These are phyloP conservation scores for Psophocarpus tetragonolobus DNA, from an alignment of 306 rosid species.

Conservation along the genomic window DNA sequence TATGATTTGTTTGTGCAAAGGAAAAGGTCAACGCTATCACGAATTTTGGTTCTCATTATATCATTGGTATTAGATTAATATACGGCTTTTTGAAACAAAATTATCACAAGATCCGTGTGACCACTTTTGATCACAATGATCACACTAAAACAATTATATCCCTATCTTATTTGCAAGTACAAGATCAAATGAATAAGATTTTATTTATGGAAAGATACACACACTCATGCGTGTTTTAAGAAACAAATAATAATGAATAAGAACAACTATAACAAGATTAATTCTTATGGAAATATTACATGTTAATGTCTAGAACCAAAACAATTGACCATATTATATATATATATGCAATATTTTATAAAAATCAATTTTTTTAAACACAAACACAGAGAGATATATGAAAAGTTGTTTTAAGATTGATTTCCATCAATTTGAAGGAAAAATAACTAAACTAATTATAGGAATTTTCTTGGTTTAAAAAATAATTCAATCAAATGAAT, in stretches of 20 bases:
- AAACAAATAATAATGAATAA: not conserved
- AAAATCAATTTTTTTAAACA: too few relatives aligned
- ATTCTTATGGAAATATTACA: not conserved
- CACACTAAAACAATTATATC: constrained; percentile 4
- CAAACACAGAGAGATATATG: too few relatives aligned
- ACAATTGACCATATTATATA: too few relatives aligned
- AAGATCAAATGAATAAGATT: constrained; percentile 2
- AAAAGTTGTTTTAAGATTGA: too few relatives aligned
- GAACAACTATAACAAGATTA: not conserved
- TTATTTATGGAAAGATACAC: not conserved
- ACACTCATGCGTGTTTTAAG: not conserved
- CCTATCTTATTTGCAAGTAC: not conserved
- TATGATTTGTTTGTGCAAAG: not conserved
- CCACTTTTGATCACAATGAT: not conserved
- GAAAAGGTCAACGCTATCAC: not conserved
- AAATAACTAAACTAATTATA: too few relatives aligned
- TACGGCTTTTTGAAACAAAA: not conserved
- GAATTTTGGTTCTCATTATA: not conserved
- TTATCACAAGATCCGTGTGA: not conserved
- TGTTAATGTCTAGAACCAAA: too few relatives aligned
- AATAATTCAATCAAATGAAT: too few relatives aligned
- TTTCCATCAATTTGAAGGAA: too few relatives aligned
- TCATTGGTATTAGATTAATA: not conserved
- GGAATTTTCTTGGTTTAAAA: too few relatives aligned
- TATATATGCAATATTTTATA: too few relatives aligned